These are phyloP conservation scores for Solanum hybrid DNA, from an alignment of 305 asterid species.

Conservation along the genomic window DNA sequence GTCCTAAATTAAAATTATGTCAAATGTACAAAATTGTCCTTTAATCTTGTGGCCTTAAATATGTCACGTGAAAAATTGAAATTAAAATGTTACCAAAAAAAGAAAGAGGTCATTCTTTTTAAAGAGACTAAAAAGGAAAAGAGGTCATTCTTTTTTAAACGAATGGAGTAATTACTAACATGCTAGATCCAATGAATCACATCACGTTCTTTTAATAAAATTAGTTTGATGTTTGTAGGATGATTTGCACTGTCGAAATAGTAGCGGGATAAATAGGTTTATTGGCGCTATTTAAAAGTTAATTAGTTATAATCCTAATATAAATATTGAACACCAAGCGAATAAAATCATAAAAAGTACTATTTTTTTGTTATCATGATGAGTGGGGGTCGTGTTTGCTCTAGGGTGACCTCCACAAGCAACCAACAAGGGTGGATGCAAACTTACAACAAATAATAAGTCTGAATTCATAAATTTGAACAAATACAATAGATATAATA, in stretches of 20 bases:
- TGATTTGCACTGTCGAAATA: not conserved
- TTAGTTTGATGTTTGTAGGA: not conserved
- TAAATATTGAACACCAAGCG: rapidly evolving
- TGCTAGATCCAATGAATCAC: not conserved
- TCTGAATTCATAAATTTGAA: not conserved
- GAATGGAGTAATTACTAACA: not conserved
- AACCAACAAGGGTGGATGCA: not conserved
- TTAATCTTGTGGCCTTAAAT: too few relatives aligned
- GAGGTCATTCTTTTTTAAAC: too few relatives aligned
- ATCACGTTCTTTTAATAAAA: not conserved
- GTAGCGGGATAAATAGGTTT: not conserved
- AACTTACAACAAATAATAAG: not conserved
- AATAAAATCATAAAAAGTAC: not conserved
- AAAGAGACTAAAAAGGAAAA: too few relatives aligned
- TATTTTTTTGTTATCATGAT: not conserved
- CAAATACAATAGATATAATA: not conserved
- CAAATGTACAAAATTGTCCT: too few relatives aligned
- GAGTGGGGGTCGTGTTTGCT: not conserved
- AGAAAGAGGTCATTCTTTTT: too few relatives aligned
- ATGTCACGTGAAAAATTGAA: too few relatives aligned
- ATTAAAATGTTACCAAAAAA: too few relatives aligned
- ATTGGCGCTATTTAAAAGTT: not conserved
- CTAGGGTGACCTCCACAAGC: not conserved
- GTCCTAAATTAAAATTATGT: too few relatives aligned
- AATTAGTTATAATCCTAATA: not conserved